Evolutionary conservation across 768 basidiomycete species (phyloP).

Genomic region (Leccinum arenicola): DNA sequence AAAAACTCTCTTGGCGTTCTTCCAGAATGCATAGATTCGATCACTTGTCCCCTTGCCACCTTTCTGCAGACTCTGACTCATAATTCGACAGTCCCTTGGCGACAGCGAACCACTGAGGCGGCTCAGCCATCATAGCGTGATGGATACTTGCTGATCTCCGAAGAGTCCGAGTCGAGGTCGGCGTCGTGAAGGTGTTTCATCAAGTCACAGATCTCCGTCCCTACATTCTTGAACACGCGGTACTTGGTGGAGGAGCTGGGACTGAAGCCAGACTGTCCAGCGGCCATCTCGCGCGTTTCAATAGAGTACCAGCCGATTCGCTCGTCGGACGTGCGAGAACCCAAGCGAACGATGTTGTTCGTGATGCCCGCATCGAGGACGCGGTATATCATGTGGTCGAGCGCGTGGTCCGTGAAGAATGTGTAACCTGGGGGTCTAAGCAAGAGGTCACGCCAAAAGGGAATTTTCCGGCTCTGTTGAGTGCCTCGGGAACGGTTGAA

Average conservation of each 20-base stretch:
- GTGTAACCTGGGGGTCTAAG: constrained; percentile 38
- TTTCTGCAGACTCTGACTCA: constrained; percentile 16
- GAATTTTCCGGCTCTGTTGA: constrained; percentile 58
- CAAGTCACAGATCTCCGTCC: constrained; percentile 45
- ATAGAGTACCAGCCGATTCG: constrained; percentile 60
- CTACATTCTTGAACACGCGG: constrained; percentile 40
- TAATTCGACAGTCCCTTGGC: constrained; percentile 18
- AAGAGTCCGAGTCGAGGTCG: constrained; percentile 33
- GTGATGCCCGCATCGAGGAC: constrained; percentile 68
- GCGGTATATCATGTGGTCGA: constrained; percentile 67
- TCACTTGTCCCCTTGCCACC: constrained; percentile 35
- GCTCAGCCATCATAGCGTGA: constrained; percentile 36
- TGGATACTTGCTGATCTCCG: constrained; percentile 44
- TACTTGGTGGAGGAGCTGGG: constrained; percentile 33
- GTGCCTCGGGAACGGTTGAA: constrained; percentile 61
- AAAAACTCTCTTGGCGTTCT: constrained; percentile 43
- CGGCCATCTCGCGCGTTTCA: constrained; percentile 51
- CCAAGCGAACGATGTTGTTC: constrained; percentile 60
- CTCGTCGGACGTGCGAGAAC: constrained; percentile 62
- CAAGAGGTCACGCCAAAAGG: constrained; percentile 51
- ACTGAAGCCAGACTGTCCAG: constrained; percentile 41
- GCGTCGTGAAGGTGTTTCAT: constrained; percentile 42
- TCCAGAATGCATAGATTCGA: constrained; percentile 51
- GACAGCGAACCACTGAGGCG: constrained; percentile 47
- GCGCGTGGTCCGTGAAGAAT: constrained; percentile 76